Conservation (phyloP, 768 basidiomycete species). For the Pisolithus orientalis region DNA sequence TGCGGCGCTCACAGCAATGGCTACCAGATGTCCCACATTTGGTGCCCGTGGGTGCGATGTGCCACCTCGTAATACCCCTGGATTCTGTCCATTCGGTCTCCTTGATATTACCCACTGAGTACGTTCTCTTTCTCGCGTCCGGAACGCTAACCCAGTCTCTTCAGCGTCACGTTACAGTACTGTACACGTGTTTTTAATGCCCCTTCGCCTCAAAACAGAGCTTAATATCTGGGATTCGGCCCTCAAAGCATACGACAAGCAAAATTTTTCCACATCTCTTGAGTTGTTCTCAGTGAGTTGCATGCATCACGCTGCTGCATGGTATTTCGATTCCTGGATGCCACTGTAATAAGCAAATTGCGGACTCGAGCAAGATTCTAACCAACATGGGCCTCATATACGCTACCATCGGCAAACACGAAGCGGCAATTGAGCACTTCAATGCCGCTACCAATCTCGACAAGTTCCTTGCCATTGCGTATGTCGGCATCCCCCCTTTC, state of each 20-base stretch:
- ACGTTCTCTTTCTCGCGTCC: no score
- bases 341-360: slow-evolving; percentile 48
- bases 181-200: slow-evolving; percentile 7
- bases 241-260: slow-evolving; percentile 80
- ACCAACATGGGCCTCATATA: slow-evolving; percentile 93
- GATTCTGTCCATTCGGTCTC: no score
- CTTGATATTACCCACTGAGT: no score
- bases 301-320: no score
- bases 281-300: slow-evolving; percentile 64
- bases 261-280: slow-evolving; percentile 72
- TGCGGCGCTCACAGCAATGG: no score
- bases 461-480: slow-evolving; percentile 84
- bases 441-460: slow-evolving; percentile 72
- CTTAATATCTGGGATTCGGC: slow-evolving; percentile 86
- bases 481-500: slow-evolving; percentile 26
- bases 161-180: no score
- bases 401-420: slow-evolving; percentile 86
- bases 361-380: slow-evolving; percentile 83
- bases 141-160: no score
- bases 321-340: neutral
- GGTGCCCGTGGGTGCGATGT: no score
- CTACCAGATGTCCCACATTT: no score
- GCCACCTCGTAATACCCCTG: no score
- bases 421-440: slow-evolving; percentile 78
- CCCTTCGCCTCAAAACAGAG: slow-evolving; percentile 57